Base-by-base conservation (phyloP, 192 early-diverging fungal genomes). In the Kappamyces sp. region DNA sequence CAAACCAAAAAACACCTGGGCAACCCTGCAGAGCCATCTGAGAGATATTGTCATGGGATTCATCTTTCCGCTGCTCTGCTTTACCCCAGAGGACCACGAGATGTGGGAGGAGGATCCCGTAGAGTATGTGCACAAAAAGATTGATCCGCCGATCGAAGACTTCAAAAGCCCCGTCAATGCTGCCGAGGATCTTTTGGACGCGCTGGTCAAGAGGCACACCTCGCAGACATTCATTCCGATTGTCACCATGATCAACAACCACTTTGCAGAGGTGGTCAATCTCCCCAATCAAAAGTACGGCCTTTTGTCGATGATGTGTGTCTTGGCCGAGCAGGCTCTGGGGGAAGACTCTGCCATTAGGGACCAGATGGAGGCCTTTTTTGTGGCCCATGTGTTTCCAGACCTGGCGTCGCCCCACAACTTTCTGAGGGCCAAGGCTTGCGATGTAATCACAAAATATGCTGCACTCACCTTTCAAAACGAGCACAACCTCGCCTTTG, bases 1-100 rank as follows among this genome's bases (percentile, higher is more conserved):
- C 57, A 90, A 90, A 63, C 84, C 88, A 32, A 93, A 92, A 75
- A 72, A 74, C 3, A 90, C 92, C 2, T 99, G 96, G 96, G 81
- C 83, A 61, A 78, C 93, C 62, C 71, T 97, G 55, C 92, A 92
- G 73, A 85, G 89, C 37, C 88, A 96, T 63, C 73, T 83, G 13
- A 84, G 86, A 58, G 78, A 81, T 2, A 73, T 99, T 40, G 80
- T 97, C 15, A 69, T 83, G n/a, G 84, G 91, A 44, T 96, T 89
- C 70, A 87, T 96, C 58, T 97, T 91, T 80, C 93, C 93, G 61
- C 85, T 89, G 51, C 66, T 99, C 47, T 95, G 90, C 78, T 94
- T 96, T 66, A 84, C 84, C 65, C 64, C 79, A 23, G 80, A 80
- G 46, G 96, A 99, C 66, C 77, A 87, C 62, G 78, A 89, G 70